phyloP scores from a whole-genome alignment of 768 basidiomycete species.

The Leccinum obscurum region DNA sequence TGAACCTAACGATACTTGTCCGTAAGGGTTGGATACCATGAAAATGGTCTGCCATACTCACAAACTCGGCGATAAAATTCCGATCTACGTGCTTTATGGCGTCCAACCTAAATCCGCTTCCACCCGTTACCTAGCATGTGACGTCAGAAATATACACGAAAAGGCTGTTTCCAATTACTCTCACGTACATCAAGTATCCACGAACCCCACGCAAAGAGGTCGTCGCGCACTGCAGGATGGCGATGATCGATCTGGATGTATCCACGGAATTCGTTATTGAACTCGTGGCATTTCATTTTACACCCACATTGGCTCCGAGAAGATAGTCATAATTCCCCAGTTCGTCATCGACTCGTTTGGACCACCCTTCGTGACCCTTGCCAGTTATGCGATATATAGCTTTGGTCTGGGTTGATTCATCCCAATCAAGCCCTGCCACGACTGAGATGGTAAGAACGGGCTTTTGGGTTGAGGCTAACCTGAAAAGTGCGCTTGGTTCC shows the following conservation, averaged over 20 bases:
- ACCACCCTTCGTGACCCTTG: slow-evolving; percentile 76
- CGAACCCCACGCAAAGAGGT: slow-evolving; percentile 72
- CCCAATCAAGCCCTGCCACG: slow-evolving; percentile 76
- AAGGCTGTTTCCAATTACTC: neutral
- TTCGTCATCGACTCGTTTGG: slow-evolving; percentile 73
- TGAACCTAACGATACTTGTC: slow-evolving; percentile 43
- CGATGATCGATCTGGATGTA: slow-evolving; percentile 71
- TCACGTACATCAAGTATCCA: slow-evolving; percentile 66
- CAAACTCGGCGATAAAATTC: slow-evolving; percentile 68
- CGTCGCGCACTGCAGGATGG: slow-evolving; percentile 76
- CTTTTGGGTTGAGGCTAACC: slow-evolving; percentile 41
- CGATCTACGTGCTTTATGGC: slow-evolving; percentile 90
- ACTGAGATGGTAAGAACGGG: neutral
- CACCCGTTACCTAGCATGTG: slow-evolving; percentile 57
- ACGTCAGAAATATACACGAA: neutral
- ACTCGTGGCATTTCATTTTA: neutral
- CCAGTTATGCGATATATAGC: slow-evolving; percentile 75
- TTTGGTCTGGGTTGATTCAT: slow-evolving; percentile 60
- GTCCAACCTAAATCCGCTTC: slow-evolving; percentile 80
- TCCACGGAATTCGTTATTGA: slow-evolving; percentile 13
- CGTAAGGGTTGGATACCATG: neutral
- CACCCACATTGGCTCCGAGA: slow-evolving; percentile 67
- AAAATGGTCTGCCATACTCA: slow-evolving; percentile 34
- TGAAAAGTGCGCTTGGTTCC: slow-evolving; percentile 80
- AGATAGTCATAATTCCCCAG: slow-evolving; percentile 89